Conservation (phyloP, 139 green algal species). For the Edaphochlamys debaryana region DNA sequence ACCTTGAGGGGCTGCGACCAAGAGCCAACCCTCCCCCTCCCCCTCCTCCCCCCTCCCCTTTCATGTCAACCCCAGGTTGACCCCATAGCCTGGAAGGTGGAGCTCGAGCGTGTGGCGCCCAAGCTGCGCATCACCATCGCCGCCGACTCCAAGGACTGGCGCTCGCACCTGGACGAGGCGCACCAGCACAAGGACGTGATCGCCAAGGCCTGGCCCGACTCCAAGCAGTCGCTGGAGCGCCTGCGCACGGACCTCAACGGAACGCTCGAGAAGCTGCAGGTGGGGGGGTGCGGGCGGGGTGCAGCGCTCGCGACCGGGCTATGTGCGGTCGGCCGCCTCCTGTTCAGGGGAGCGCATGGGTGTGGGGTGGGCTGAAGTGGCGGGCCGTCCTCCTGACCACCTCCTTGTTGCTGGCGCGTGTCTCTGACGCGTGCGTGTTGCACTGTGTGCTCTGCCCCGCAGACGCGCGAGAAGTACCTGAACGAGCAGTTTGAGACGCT, state of each 20-base stretch:
- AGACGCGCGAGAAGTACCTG: conserved; percentile 73
- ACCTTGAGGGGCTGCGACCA: too few relatives aligned
- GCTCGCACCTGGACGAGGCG: conserved; percentile 77
- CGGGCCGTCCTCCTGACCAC: too few relatives aligned
- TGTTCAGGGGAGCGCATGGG: too few relatives aligned
- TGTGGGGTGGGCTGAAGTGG: too few relatives aligned
- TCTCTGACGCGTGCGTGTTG: too few relatives aligned
- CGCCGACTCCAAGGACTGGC: conserved; percentile 80
- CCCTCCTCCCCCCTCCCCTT: too few relatives aligned
- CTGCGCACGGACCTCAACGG: conserved; percentile 61
- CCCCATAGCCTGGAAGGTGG: conserved; percentile 71
- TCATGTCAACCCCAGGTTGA: conserved; percentile 59
- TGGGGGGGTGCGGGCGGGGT: too few relatives aligned
- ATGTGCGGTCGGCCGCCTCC: too few relatives aligned
- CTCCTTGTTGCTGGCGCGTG: too few relatives aligned
- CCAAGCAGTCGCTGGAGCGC: conserved; percentile 54
- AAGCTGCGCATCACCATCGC: conserved; percentile 69
- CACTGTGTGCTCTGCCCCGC: too few relatives aligned
- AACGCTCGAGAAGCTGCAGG: conserved; percentile 78
- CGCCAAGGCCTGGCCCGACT: conserved; percentile 55
- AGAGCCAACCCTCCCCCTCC: too few relatives aligned
- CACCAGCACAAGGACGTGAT: conserved; percentile 68
- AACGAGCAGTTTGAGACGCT: conserved; percentile 77
- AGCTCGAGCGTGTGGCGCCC: conserved; percentile 80
- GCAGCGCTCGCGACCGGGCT: too few relatives aligned